These are phyloP conservation scores for Kuraishia borneana DNA, from an alignment of 805 yeast genomes.

Conservation along the genomic window DNA sequence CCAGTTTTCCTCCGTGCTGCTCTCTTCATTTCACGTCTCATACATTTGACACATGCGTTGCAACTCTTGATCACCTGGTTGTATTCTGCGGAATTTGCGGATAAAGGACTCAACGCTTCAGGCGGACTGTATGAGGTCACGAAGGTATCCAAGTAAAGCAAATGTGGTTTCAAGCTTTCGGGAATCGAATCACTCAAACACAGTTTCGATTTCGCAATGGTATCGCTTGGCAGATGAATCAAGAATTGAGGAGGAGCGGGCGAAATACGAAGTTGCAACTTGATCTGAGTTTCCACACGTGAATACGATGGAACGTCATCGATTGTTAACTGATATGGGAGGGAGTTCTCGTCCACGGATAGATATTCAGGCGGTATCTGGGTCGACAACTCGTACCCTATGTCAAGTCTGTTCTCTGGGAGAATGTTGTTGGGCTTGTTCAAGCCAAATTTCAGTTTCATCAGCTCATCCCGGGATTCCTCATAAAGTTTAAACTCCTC, in stretches of 20 bases:
- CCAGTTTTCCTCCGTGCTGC: slow-evolving; percentile 87
- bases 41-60: slow-evolving; percentile 78
- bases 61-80: slow-evolving; percentile 28
- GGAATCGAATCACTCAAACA: slow-evolving; percentile 41
- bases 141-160: slow-evolving; percentile 65
- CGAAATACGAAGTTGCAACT: slow-evolving; percentile 51
- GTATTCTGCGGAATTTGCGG: slow-evolving; percentile 4
- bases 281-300: slow-evolving; percentile 93
- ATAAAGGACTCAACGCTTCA: neutral
- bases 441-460: slow-evolving; percentile 44
- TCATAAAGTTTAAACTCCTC: slow-evolving; percentile 25
- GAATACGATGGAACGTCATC: slow-evolving; percentile 67
- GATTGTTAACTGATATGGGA: slow-evolving; percentile 41
- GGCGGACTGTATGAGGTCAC: slow-evolving; percentile 29
- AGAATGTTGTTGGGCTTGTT: slow-evolving; percentile 17
- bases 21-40: slow-evolving; percentile 86
- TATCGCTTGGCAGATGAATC: slow-evolving; percentile 76
- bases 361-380: slow-evolving; percentile 18
- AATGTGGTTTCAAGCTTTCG: slow-evolving; percentile 35
- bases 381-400: neutral
- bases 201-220: slow-evolving; percentile 78
- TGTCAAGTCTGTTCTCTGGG: neutral
- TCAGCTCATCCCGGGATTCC: slow-evolving; percentile 33
- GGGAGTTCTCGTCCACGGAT: slow-evolving; percentile 9
- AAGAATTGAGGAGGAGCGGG: slow-evolving; percentile 71